phyloP scores from a whole-genome alignment of 2,329 filamentous ascomycete genomes.

The Aspergillus udagawae region DNA sequence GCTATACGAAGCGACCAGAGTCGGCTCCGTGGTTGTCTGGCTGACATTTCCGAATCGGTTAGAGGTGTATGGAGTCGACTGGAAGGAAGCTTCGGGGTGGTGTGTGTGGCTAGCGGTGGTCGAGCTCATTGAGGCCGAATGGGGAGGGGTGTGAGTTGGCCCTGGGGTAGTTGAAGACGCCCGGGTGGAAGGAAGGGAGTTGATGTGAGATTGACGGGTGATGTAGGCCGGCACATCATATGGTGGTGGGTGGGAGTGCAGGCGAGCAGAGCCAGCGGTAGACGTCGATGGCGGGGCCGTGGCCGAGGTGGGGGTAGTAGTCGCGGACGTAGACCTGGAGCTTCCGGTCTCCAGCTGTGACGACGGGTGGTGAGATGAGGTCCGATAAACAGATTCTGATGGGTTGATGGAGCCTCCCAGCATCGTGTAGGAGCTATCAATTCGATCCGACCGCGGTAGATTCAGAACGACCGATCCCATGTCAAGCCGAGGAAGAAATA shows the following conservation, averaged over 20 bases:
- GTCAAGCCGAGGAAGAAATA: conserved; percentile 35
- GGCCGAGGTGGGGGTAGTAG: conserved; percentile 33
- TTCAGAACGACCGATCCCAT: conserved; percentile 60
- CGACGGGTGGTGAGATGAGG: conserved; percentile 22
- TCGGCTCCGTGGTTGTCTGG: conserved; percentile 23
- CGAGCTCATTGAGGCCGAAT: conserved; percentile 48
- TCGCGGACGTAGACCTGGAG: conserved; percentile 30
- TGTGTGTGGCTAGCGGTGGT: conserved; percentile 33
- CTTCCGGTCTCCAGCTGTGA: conserved; percentile 21
- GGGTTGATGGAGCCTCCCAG: conserved; percentile 44
- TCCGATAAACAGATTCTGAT: conserved; percentile 37
- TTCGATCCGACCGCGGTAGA: conserved; percentile 71
- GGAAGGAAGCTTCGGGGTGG: conserved; percentile 14
- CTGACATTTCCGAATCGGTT: conserved; percentile 20
- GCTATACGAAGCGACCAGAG: conserved; percentile 23
- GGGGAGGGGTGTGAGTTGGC: conserved; percentile 15
- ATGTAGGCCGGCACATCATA: conserved; percentile 35
- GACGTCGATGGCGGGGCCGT: conserved; percentile 33
- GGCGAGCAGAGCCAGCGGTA: conserved; percentile 30
- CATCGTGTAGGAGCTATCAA: conserved; percentile 69
- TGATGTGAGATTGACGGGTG: conserved; percentile 23
- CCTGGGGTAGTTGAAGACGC: conserved; percentile 20
- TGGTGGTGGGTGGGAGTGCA: conserved; percentile 24
- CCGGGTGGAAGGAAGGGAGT: conserved; percentile 21
- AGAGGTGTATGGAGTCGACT: conserved; percentile 12